Evolutionary conservation across 345 rosid genomes (phyloP).

Genomic region (Garcia nutans): DNA sequence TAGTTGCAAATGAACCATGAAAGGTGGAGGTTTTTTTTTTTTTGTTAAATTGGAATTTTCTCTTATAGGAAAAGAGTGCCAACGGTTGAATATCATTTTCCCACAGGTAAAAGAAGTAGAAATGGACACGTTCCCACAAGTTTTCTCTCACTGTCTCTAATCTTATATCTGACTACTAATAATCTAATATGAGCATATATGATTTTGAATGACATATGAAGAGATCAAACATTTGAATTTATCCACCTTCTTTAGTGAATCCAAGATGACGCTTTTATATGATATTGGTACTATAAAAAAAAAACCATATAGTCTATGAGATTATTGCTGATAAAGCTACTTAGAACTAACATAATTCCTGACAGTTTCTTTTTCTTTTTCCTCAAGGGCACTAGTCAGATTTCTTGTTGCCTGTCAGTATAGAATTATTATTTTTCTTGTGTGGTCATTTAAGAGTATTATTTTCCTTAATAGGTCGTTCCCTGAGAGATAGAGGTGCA

Average conservation of each 20-base stretch:
- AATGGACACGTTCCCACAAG: neutral
- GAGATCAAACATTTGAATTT: neutral
- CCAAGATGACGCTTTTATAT: neutral
- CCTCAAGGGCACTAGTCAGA: neutral
- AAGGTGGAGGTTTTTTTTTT: no score
- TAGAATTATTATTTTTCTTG: neutral
- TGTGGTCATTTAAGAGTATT: no score
- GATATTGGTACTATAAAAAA: neutral
- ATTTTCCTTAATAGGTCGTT: neutral
- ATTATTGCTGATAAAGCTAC: conserved; percentile 1
- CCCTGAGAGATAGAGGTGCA: neutral
- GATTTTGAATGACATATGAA: neutral
- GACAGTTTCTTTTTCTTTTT: neutral
- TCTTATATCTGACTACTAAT: no score
- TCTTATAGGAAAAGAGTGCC: no score
- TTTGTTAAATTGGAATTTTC: no score
- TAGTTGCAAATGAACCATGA: no score
- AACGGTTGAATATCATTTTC: no score
- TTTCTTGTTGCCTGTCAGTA: neutral
- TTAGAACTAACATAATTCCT: neutral
- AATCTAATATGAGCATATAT: neutral
- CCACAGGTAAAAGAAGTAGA: neutral
- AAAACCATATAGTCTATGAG: neutral
- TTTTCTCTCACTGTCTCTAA: neutral
- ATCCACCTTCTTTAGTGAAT: neutral